Base-by-base conservation (phyloP, 768 basidiomycete species). In the Leccinum uliginosum region DNA sequence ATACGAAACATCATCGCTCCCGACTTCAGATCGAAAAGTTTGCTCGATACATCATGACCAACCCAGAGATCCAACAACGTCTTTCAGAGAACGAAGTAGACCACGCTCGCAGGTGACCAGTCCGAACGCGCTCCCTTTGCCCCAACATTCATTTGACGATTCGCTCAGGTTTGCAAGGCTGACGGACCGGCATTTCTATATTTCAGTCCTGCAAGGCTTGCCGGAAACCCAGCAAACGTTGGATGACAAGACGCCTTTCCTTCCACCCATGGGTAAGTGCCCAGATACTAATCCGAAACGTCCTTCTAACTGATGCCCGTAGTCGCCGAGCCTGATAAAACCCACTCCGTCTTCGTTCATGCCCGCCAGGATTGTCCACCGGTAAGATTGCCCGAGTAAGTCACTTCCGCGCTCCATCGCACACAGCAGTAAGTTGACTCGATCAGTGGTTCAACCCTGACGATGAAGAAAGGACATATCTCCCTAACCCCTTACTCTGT, bases 21-120 rank as follows among this genome's bases (percentile, higher is more conserved):
- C 49, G 23, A 30, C 40, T 54, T 47, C 69, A 96, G 94, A 89
- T 96, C 48, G 95, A 97, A 72, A 87, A 85, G 67, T 93, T 84
- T 66, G 88, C 93, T 29, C 84, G 91, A 17, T 85, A 84, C 60
- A 89, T 98, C 47, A 83, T 81, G 23, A 76, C 80, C 8, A 86
- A 84, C 26, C 84, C 84, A 0, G 83, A 84, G 9, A 71, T 89
- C 2, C 93, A 95, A 64, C 82, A 79, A n/a, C 81, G 85, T 30
- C 74, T 98, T 47, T 93, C 94, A 0, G 83, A 86, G 47, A 86
- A 86, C 19, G 95, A 98, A 70, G 80, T 91, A 17, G 83, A 85
- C 47, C 82, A 95, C 73, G 91, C 92, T 5, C 83, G 81, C 66
- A 80, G 85, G 91, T 86, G 58, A 78, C 60, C 45, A 8, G 56